Conservation (phyloP, 2,329 filamentous ascomycete species). For the Ilyonectria mors-panacis region DNA sequence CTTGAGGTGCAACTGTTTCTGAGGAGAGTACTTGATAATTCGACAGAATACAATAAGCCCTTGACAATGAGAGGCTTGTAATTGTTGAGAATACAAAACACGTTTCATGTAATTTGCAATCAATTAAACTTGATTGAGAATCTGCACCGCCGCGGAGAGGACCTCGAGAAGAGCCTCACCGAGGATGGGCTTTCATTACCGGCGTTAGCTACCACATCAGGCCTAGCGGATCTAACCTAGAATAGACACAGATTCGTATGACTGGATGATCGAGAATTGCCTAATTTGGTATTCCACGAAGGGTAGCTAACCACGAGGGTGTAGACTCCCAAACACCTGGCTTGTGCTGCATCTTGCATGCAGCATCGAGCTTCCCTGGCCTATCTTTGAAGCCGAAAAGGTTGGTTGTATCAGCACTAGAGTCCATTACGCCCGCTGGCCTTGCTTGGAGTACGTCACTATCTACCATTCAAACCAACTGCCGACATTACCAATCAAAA, state of each 20-base stretch:
- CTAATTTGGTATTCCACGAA: background rate
- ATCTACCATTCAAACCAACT: no score
- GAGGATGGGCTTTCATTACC: background rate
- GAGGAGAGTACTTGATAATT: background rate
- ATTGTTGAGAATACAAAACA: background rate
- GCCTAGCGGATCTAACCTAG: background rate
- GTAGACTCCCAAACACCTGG: background rate
- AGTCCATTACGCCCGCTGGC: no score
- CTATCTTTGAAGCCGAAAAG: no score
- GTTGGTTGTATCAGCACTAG: no score
- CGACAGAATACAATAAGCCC: background rate
- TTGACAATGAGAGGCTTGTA: background rate
- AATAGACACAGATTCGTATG: background rate
- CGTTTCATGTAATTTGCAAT: background rate
- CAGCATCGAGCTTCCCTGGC: no score
- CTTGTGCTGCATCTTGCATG: constrained; percentile 21
- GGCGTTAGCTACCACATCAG: background rate
- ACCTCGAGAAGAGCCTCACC: background rate
- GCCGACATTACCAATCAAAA: no score
- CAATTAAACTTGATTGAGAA: background rate
- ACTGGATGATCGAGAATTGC: background rate
- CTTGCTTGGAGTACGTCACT: no score
- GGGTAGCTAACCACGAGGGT: background rate
- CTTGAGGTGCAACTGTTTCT: background rate
- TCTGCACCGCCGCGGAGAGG: background rate